These are phyloP conservation scores for Eutrema heterophyllum DNA, from an alignment of 345 rosid species.

Conservation along the genomic window DNA sequence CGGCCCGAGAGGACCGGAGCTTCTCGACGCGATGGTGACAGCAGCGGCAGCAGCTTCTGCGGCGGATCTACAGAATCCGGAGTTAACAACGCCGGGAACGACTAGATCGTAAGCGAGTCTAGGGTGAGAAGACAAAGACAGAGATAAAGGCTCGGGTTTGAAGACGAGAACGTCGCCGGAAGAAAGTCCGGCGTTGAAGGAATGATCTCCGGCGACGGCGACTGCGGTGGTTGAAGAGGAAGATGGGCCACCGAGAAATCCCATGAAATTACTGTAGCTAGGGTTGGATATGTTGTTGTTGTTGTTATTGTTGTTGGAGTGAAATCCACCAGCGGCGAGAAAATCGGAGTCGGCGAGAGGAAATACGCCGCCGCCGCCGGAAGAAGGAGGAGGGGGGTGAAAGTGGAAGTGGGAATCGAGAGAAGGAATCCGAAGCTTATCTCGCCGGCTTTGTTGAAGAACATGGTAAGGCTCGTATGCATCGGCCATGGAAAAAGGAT, in stretches of 20 bases:
- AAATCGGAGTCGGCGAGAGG: slow-evolving; percentile 54
- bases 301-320: slow-evolving; percentile 41
- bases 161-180: slow-evolving; percentile 43
- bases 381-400: slow-evolving; percentile 14
- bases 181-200: slow-evolving; percentile 33
- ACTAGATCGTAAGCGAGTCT: slow-evolving; percentile 30
- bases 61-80: slow-evolving; percentile 23
- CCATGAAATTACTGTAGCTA: slow-evolving; percentile 47
- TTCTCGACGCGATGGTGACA: slow-evolving; percentile 44
- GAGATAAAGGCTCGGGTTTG: slow-evolving; percentile 56
- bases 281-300: slow-evolving; percentile 41
- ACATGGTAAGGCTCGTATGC: slow-evolving; percentile 86
- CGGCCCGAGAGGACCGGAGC: slow-evolving; percentile 49
- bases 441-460: slow-evolving; percentile 88
- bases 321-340: slow-evolving; percentile 44
- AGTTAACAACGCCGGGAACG: slow-evolving; percentile 20
- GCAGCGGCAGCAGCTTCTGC: slow-evolving; percentile 19
- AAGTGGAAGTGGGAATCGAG: slow-evolving; percentile 30
- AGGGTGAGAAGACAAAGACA: slow-evolving; percentile 59
- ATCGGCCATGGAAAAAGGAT: slow-evolving; percentile 38
- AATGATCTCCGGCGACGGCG: slow-evolving; percentile 29
- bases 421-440: slow-evolving; percentile 64
- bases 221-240: slow-evolving; percentile 28
- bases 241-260: slow-evolving; percentile 32
- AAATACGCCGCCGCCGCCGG: slow-evolving; percentile 35